A percentile compares a stretch with the other conserved stretches of the same genome.
Conservation (phyloP, 1,139 yeast species). For the Taiozyma sp. region DNA sequence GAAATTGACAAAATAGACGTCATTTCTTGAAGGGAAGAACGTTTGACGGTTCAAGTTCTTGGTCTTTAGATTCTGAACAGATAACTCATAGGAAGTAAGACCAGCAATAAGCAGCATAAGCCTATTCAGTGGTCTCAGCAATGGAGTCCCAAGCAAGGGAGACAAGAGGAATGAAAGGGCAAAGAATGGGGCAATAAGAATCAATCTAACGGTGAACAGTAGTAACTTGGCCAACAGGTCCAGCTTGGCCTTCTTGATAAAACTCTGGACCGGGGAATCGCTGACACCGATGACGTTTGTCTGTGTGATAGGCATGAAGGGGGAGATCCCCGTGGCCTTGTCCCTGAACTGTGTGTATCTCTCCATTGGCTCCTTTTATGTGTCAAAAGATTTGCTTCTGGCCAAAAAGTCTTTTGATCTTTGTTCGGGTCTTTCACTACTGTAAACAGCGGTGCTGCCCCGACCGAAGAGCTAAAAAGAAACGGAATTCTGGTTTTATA, state of each 20-base stretch:
- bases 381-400: not conserved
- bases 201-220: slow-evolving; percentile 2
- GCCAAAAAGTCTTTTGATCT: not conserved
- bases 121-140: slow-evolving; percentile 1
- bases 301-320: slow-evolving; percentile 50
- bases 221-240: slow-evolving; percentile 7
- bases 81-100: slow-evolving; percentile 9
- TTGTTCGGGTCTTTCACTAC: not conserved
- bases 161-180: slow-evolving; percentile 16
- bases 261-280: slow-evolving; percentile 18
- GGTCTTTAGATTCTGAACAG: slow-evolving; percentile 18
- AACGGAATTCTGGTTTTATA: not conserved
- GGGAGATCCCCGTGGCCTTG: slow-evolving; percentile 79
- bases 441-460: not conserved
- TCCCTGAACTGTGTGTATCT: slow-evolving; percentile 74
- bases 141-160: slow-evolving; percentile 1
- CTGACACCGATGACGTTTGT: slow-evolving; percentile 9
- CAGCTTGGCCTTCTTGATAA: slow-evolving; percentile 22
- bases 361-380: slow-evolving; percentile 44
- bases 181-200: slow-evolving; percentile 29
- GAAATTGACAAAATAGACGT: slow-evolving; percentile 48
- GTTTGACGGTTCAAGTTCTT: slow-evolving; percentile 17
- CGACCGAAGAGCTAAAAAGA: not conserved
- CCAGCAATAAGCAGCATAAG: slow-evolving; percentile 11
- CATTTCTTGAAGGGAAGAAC: slow-evolving; percentile 38